phyloP scores from a whole-genome alignment of 768 basidiomycete species.

The Lenzites betulinus region DNA sequence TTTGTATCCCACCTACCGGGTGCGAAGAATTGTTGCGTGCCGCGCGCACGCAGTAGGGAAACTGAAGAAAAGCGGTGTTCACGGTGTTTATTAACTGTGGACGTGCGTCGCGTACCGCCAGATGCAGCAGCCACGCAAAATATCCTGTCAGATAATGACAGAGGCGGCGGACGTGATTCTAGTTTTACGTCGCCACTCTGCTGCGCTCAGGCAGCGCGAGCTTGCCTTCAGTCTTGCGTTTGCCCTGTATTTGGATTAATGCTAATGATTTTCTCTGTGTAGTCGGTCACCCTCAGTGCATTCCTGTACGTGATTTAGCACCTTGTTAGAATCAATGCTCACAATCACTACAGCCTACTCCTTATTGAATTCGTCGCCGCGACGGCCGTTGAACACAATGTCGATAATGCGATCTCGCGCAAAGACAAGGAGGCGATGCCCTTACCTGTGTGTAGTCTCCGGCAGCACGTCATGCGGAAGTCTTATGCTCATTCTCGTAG shows the following conservation, averaged over 20 bases:
- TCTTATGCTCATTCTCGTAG: slow-evolving; percentile 37
- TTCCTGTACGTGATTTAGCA: slow-evolving; percentile 63
- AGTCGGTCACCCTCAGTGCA: slow-evolving; percentile 84
- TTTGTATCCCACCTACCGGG: too few relatives aligned
- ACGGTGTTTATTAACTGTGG: too few relatives aligned
- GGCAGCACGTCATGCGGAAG: not conserved
- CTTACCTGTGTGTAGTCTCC: slow-evolving; percentile 51
- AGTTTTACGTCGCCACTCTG: too few relatives aligned
- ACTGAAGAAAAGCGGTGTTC: too few relatives aligned
- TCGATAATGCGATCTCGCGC: slow-evolving; percentile 67
- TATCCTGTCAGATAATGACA: too few relatives aligned
- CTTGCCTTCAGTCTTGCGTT: not conserved
- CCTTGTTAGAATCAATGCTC: not conserved
- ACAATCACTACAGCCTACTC: slow-evolving; percentile 51
- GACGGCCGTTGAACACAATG: slow-evolving; percentile 60
- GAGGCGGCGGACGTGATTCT: too few relatives aligned
- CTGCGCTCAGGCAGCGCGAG: too few relatives aligned
- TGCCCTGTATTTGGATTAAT: not conserved
- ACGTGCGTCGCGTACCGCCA: too few relatives aligned
- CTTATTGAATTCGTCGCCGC: slow-evolving; percentile 84
- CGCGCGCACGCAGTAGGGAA: too few relatives aligned
- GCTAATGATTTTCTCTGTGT: not conserved
- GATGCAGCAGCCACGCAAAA: too few relatives aligned
- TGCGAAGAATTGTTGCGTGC: too few relatives aligned
- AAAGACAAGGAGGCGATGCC: slow-evolving; percentile 81